These are phyloP conservation scores for Bertia moriformis DNA, from an alignment of 2,329 filamentous ascomycete species.

Conservation along the genomic window DNA sequence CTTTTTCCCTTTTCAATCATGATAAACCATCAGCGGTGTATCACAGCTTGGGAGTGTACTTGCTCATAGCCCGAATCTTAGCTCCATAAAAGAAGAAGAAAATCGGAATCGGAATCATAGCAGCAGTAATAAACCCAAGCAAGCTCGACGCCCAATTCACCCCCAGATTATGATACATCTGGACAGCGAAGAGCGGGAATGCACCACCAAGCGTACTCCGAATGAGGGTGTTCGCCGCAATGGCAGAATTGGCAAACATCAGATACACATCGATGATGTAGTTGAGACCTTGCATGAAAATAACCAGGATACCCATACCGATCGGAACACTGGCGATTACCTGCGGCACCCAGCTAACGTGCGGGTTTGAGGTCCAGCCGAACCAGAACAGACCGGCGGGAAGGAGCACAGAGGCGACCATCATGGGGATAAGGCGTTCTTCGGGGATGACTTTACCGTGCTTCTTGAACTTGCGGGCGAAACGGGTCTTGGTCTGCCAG, in stretches of 20 bases:
- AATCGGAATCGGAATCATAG: constrained; percentile 19
- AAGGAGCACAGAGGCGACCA: constrained; percentile 23
- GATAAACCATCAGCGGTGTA: too few relatives aligned
- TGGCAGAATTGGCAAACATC: constrained; percentile 5
- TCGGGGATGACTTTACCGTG: constrained; percentile 19
- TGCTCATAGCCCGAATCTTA: constrained; percentile 6
- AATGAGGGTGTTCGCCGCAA: constrained; percentile 7
- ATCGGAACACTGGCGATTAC: constrained; percentile 23
- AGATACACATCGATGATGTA: constrained; percentile 28
- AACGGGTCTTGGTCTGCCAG: constrained; percentile 16
- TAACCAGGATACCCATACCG: constrained; percentile 24
- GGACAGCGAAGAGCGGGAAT: constrained; percentile 12
- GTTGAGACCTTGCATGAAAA: constrained; percentile 26
- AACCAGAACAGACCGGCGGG: constrained; percentile 33
- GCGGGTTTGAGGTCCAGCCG: constrained; percentile 24
- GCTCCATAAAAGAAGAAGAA: constrained; percentile 19
- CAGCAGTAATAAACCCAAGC: constrained; percentile 18
- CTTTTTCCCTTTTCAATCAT: too few relatives aligned
- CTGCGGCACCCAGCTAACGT: constrained; percentile 22
- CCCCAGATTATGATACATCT: constrained; percentile 15
- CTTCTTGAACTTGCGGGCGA: constrained; percentile 12
- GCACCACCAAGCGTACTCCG: constrained; percentile 9
- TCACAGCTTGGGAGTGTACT: neutral
- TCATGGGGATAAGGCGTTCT: constrained; percentile 26
- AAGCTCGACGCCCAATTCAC: constrained; percentile 20